Conservation (phyloP, 331 rosid genomes). For the Ulmus americana region DNA sequence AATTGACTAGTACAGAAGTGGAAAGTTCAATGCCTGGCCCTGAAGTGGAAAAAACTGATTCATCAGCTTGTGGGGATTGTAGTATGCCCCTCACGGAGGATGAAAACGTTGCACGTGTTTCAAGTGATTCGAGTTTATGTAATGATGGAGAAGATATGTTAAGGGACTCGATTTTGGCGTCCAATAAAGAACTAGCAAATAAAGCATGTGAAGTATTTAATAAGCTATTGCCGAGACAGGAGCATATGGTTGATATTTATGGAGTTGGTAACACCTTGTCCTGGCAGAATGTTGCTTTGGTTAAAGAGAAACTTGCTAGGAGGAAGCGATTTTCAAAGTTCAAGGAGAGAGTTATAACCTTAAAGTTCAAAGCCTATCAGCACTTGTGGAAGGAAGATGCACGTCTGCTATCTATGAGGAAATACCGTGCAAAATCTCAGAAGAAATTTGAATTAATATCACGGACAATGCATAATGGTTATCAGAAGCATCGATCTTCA, state of each 20-base stretch:
- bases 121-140: slow-evolving; percentile 17
- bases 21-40: slow-evolving; percentile 29
- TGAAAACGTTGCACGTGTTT: slow-evolving; percentile 21
- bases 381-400: slow-evolving; percentile 80
- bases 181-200: slow-evolving; percentile 55
- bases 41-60: slow-evolving; percentile 29
- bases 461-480: slow-evolving; percentile 40
- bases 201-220: slow-evolving; percentile 40
- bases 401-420: slow-evolving; percentile 52
- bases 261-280: slow-evolving; percentile 26
- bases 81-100: slow-evolving; percentile 14
- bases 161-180: slow-evolving; percentile 38
- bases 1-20: slow-evolving; percentile 16
- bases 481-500: slow-evolving; percentile 75
- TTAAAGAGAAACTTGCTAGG: slow-evolving; percentile 51
- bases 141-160: slow-evolving; percentile 26
- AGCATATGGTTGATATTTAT: slow-evolving; percentile 21
- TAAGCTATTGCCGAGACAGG: slow-evolving; percentile 40
- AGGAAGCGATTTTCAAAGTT: slow-evolving; percentile 52
- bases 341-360: slow-evolving; percentile 66
- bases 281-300: slow-evolving; percentile 18
- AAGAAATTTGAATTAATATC: slow-evolving; percentile 59
- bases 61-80: slow-evolving; percentile 32
- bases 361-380: slow-evolving; percentile 70
- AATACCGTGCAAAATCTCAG: slow-evolving; percentile 62